These are phyloP conservation scores for Pichia cactophila DNA, from an alignment of 1,139 yeast species.

Conservation along the genomic window DNA sequence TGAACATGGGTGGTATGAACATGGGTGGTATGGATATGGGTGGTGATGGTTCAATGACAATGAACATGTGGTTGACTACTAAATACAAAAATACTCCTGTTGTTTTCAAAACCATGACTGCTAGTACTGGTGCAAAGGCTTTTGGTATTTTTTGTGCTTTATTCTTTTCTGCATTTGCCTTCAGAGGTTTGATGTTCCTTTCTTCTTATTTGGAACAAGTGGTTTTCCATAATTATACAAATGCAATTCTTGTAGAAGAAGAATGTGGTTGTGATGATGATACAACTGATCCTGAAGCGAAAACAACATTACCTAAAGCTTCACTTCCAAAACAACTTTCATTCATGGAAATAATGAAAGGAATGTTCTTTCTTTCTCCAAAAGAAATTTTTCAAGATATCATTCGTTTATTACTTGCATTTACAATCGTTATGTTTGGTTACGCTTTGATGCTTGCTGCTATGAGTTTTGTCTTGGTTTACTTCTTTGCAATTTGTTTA, in stretches of 20 bases:
- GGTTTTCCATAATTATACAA: conserved; percentile 40
- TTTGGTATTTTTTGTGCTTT: conserved; percentile 64
- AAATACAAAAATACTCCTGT: conserved; percentile 51
- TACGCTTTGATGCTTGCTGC: conserved; percentile 72
- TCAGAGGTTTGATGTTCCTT: conserved; percentile 51
- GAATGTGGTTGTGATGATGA: conserved; percentile 20
- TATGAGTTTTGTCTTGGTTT: conserved; percentile 58
- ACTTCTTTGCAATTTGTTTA: conserved; percentile 63
- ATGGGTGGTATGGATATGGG: conserved; percentile 6
- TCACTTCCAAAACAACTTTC: not conserved
- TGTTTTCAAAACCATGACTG: conserved; percentile 45
- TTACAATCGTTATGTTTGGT: conserved; percentile 57
- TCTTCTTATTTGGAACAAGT: conserved; percentile 58
- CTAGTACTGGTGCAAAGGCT: conserved; percentile 50
- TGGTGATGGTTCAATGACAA: conserved; percentile 35
- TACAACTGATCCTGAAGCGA: not conserved
- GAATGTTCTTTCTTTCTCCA: conserved; percentile 35
- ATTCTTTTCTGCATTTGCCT: conserved; percentile 48
- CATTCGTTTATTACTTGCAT: conserved; percentile 46
- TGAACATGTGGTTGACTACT: conserved; percentile 54
- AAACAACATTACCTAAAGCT: not conserved
- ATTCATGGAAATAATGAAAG: conserved; percentile 27
- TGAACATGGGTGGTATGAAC: conserved; percentile 4
- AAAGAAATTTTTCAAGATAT: conserved; percentile 41
- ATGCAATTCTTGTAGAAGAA: conserved; percentile 24